Conservation (phyloP, 192 early-diverging fungal species). For the Coemansia sp. region DNA sequence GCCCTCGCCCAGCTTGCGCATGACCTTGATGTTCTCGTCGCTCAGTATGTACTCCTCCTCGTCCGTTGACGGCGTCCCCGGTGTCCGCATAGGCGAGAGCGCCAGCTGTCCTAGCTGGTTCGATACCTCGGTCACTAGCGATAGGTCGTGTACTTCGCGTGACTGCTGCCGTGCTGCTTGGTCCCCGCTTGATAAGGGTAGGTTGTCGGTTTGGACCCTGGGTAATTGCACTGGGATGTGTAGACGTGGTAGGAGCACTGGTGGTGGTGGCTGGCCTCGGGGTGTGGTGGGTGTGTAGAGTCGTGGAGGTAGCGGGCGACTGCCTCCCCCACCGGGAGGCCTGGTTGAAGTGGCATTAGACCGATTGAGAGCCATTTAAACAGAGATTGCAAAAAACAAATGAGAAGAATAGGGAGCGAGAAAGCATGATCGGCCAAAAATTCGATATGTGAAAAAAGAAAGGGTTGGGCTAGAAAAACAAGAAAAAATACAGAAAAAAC, state of each 20-base stretch:
- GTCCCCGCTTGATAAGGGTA: slow-evolving; percentile 23
- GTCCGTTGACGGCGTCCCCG: not conserved
- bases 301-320: slow-evolving; percentile 17
- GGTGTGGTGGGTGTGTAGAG: slow-evolving; percentile 50
- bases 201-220: slow-evolving; percentile 28
- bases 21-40: slow-evolving; percentile 70
- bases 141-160: slow-evolving; percentile 39
- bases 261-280: slow-evolving; percentile 27
- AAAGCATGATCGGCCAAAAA: too few species aligned
- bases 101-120: slow-evolving; percentile 27
- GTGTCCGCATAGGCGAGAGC: not conserved
- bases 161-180: slow-evolving; percentile 47
- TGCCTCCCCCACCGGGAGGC: not conserved
- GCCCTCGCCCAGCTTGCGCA: slow-evolving; percentile 85
- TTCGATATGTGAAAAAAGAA: too few species aligned
- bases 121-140: slow-evolving; percentile 3
- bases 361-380: slow-evolving; percentile 44
- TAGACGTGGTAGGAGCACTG: slow-evolving; percentile 21
- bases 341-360: slow-evolving; percentile 52
- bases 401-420: too few species aligned
- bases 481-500: not conserved
- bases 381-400: not conserved
- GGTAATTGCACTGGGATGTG: slow-evolving; percentile 24
- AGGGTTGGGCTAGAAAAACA: too few species aligned
- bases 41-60: slow-evolving; percentile 44